phyloP scores from a whole-genome alignment of 306 rosid species.

The Erythrophleum fordii region DNA sequence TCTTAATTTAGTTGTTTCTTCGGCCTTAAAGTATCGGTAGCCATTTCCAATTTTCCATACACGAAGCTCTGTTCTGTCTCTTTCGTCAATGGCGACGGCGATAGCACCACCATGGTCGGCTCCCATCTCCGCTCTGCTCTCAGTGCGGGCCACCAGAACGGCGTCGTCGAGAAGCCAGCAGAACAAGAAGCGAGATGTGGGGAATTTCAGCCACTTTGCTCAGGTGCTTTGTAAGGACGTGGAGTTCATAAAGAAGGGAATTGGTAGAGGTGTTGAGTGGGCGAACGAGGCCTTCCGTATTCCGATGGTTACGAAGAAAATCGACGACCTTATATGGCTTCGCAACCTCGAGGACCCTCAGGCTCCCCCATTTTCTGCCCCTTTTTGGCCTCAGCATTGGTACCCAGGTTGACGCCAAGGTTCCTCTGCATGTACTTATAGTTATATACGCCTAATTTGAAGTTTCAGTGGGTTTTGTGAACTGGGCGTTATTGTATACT shows the following conservation, averaged over 20 bases:
- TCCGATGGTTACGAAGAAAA: conserved; percentile 61
- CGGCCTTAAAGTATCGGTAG: not conserved
- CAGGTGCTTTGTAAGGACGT: conserved; percentile 71
- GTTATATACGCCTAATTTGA: not conserved
- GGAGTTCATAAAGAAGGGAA: conserved; percentile 66
- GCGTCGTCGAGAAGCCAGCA: conserved; percentile 34
- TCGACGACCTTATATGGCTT: conserved; percentile 79
- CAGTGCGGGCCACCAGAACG: conserved; percentile 33
- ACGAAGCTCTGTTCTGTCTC: not conserved
- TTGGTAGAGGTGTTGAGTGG: conserved; percentile 66
- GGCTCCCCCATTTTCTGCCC: conserved; percentile 53
- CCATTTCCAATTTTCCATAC: not conserved
- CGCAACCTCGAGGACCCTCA: conserved; percentile 75
- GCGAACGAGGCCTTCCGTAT: conserved; percentile 67
- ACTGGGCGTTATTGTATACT: conserved; percentile 15
- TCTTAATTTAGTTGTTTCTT: not conserved
- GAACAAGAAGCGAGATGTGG: conserved; percentile 48
- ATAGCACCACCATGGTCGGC: conserved; percentile 41
- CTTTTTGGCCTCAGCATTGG: conserved; percentile 78
- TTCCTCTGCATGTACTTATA: conserved; percentile 12
- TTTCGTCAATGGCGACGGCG: conserved; percentile 51
- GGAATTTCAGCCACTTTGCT: conserved; percentile 69
- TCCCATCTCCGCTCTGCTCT: conserved; percentile 33
- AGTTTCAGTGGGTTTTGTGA: conserved; percentile 17
- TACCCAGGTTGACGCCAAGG: conserved; percentile 66